Evolutionary conservation across 768 basidiomycete genomes (phyloP), one percentile per base, ranked within the genome.

Genomic region (Boletus pseudo-olivaceus): DNA sequence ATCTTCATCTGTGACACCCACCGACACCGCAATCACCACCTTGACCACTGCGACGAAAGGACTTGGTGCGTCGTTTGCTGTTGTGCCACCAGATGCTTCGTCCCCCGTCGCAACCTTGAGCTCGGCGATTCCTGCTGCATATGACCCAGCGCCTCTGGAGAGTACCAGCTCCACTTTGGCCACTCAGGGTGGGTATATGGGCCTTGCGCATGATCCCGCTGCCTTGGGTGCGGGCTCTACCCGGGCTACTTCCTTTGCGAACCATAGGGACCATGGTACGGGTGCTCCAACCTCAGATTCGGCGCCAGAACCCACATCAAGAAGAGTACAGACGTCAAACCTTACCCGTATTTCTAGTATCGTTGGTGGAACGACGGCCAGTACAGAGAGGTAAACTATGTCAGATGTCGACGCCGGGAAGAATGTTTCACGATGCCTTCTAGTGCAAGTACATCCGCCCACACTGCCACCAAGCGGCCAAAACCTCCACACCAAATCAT

Each of bases 351-450:
- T 34, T 45, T 41, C 35, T 10, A 19, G 37, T 23, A 26, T 29
- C 7, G 12, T 29, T 4, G 12, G n/a, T 33, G 27, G 12, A 19
- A 29, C 30, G 14, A 41, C 23, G 15, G 15, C 14, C 17, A 17
- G 20, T 12, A 29, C 48, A 29, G 34, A 27, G 19, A 63, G 61
- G 61, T 63, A 38, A 23, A 42, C 9, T 2, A 17, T 5, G 45
- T 26, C 14, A 19, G 8, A 14, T 42, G n/a, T 51, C 10, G 12
- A 35, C 49, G 1, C 6, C 15, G 11, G 27, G 48, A 27, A 56
- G 4, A 23, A 4, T 20, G 47, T 54, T 30, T 55, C 26, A 48
- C 17, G 23, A 20, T 46, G 19, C 2, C 5, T n/a, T 23, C 35
- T 35, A 45, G 48, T 7, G 4, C 37, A 14, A 4, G 40, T 30